A percentile compares a stretch with the other conserved stretches of the same genome.
Evolutionary conservation across 805 yeast species (phyloP).

Genomic region (Komagataella phaffii): DNA sequence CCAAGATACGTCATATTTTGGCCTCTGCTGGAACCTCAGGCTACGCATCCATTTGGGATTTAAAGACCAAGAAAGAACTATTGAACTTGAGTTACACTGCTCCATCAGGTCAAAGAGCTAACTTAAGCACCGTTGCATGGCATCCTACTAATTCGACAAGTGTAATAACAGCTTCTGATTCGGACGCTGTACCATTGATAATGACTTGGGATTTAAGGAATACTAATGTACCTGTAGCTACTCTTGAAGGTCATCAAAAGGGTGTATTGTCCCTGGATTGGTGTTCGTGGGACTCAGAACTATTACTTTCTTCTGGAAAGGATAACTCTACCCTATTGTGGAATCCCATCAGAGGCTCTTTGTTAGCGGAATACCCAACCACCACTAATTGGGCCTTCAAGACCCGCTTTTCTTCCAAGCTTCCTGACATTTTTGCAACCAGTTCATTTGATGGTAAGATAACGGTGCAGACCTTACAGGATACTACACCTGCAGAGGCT

Average conservation of each 20-base stretch:
- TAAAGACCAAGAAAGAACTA: constrained; percentile 78
- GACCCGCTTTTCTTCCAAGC: constrained; percentile 72
- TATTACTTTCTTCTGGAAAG: constrained; percentile 82
- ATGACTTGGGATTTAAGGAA: constrained; percentile 92
- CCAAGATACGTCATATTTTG: constrained; percentile 67
- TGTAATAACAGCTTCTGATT: constrained; percentile 77
- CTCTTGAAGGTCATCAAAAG: constrained; percentile 68
- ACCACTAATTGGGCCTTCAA: constrained; percentile 91
- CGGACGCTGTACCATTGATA: constrained; percentile 68
- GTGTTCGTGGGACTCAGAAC: constrained; percentile 71
- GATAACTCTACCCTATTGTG: constrained; percentile 82
- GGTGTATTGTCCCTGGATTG: constrained; percentile 89
- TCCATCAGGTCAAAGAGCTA: constrained; percentile 44
- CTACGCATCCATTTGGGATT: constrained; percentile 87
- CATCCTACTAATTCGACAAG: constrained; percentile 84
- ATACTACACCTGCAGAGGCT: constrained; percentile 49
- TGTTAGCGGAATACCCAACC: constrained; percentile 80
- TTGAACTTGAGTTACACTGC: constrained; percentile 60
- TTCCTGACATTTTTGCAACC: constrained; percentile 83
- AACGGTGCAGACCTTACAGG: constrained; percentile 76
- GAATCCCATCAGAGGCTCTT: constrained; percentile 70
- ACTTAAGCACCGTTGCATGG: constrained; percentile 81
- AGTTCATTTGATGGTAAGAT: constrained; percentile 83
- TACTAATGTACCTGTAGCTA: constrained; percentile 75
- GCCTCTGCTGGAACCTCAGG: constrained; percentile 84